A percentile compares a stretch with the other conserved stretches of the same genome.
phyloP scores from a whole-genome alignment of 495 filamentous ascomycete species.

The Hamigera avellanea region DNA sequence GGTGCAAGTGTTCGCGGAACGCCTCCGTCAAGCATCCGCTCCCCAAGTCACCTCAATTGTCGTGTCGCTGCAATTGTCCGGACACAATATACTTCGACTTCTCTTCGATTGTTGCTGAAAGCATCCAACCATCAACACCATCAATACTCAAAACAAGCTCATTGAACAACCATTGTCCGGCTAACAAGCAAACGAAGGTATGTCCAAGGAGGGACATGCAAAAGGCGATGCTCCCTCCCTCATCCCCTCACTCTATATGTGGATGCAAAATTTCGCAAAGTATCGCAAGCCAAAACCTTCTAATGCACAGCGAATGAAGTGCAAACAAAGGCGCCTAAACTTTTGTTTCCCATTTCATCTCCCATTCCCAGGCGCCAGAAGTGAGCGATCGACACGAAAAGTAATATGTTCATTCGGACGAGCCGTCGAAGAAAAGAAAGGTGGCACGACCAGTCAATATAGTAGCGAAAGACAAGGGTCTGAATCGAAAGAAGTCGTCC shows the following conservation, averaged over 20 bases:
- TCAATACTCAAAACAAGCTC: too few relatives aligned
- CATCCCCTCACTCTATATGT: conserved; percentile 23
- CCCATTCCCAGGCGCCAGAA: conserved; percentile 28
- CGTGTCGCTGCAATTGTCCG: too few relatives aligned
- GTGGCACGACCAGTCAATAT: conserved; percentile 25
- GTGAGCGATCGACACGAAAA: conserved; percentile 39
- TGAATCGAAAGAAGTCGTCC: conserved; percentile 17
- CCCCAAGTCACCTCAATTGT: too few relatives aligned
- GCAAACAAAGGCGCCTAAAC: conserved; percentile 25
- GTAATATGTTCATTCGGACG: conserved; percentile 1
- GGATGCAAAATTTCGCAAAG: conserved; percentile 28
- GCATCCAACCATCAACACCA: too few relatives aligned
- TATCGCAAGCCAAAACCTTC: conserved; percentile 13
- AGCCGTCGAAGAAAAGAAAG: conserved; percentile 17
- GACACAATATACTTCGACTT: too few relatives aligned
- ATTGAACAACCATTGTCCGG: too few relatives aligned
- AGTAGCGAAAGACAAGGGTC: conserved; percentile 31
- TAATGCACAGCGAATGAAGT: conserved; percentile 36
- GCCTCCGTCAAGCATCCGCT: too few relatives aligned
- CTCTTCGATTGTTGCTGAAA: too few relatives aligned
- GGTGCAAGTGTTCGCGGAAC: too few relatives aligned
- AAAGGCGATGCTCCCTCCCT: not conserved
- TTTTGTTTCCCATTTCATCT: conserved; percentile 18
- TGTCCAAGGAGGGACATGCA: not conserved
- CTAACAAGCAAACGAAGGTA: not conserved